A percentile compares a stretch with the other conserved stretches of the same genome.
Conservation (phyloP, 768 basidiomycete genomes). For the Termitomyces sp. region DNA sequence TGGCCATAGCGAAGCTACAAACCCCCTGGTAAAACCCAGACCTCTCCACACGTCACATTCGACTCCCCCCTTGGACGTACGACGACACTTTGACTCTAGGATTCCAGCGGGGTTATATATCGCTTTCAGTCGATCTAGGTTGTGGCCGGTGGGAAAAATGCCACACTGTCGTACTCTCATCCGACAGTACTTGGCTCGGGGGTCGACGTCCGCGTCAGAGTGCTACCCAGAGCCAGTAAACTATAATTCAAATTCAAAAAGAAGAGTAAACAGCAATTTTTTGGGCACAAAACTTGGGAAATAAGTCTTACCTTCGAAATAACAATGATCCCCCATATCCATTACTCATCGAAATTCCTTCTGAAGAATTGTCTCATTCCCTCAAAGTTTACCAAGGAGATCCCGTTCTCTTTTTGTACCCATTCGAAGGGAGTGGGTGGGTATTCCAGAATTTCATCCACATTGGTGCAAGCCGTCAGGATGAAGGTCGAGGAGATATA, state of each 20-base stretch:
- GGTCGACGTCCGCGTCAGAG: not conserved
- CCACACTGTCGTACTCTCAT: not conserved
- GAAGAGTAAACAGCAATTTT: not conserved
- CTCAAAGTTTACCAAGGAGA: not conserved
- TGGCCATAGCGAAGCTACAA: not conserved
- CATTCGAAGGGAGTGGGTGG: not conserved
- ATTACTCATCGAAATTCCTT: not conserved
- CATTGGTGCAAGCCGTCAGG: not conserved
- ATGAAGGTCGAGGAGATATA: not conserved
- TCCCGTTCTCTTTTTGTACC: not conserved
- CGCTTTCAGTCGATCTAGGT: not conserved
- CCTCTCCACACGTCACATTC: not conserved
- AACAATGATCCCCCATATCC: not conserved
- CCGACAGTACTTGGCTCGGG: not conserved
- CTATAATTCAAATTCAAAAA: not conserved
- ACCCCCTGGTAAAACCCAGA: not conserved
- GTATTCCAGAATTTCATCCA: not conserved
- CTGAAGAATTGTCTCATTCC: not conserved
- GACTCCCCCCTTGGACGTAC: not conserved
- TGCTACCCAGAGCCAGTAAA: not conserved
- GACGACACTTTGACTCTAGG: not conserved
- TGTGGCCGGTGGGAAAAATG: not conserved
- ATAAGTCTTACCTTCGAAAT: not conserved
- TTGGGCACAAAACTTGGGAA: not conserved
- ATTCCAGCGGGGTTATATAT: not conserved